Base-by-base conservation (phyloP, 768 basidiomycete species). In the Coprinopsis cinerea region DNA sequence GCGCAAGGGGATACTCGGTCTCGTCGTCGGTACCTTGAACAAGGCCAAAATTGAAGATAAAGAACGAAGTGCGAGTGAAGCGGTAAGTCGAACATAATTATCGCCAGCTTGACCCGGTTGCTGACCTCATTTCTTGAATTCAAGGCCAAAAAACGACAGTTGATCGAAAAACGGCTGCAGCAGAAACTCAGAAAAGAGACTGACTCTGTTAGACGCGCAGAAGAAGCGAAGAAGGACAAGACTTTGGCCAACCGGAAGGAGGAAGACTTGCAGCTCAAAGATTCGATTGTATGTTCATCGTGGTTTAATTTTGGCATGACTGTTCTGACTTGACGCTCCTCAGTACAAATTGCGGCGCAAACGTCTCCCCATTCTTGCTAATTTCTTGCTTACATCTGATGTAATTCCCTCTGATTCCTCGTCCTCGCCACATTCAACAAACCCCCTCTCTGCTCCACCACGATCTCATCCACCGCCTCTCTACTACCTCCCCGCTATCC, bases 11-110 rank as follows among this genome's bases (percentile, higher is more conserved):
- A 88, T 90, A 85, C 88, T 92, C 70, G 89, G 88, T 53, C 73
- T 91, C 56, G 72, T 90, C 55, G 67, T 92, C 50, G 87, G 87
- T 46, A 92, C 88, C 56, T 77, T 92, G 53, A 88, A 84, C 70
- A 88, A 87, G 73, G 89, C 89, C 55, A 90, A 89, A 72, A 83
- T 78, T 56, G 88, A 92, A 72, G 88, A 89, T 65, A 84, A 86
- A 63, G 82, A 87, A 72, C 74, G 88, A 52, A 88, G 76, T 62
- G 82, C 83, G n/a, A 89, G 87, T 65, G 88, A 92, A 59, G 87
- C 88, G 59, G 88, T 90, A 52, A 42, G 69, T 64, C 68, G 65
- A 18, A 15, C 23, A 22, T 45, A n/a, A 30, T 32, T 2, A 51
- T 35, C 13, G 18, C 18, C n/a, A 27, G 36, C 46, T 44, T 24